These are phyloP conservation scores for Hyaloscypha finlandica DNA, from an alignment of 495 filamentous ascomycete genomes.

Conservation along the genomic window DNA sequence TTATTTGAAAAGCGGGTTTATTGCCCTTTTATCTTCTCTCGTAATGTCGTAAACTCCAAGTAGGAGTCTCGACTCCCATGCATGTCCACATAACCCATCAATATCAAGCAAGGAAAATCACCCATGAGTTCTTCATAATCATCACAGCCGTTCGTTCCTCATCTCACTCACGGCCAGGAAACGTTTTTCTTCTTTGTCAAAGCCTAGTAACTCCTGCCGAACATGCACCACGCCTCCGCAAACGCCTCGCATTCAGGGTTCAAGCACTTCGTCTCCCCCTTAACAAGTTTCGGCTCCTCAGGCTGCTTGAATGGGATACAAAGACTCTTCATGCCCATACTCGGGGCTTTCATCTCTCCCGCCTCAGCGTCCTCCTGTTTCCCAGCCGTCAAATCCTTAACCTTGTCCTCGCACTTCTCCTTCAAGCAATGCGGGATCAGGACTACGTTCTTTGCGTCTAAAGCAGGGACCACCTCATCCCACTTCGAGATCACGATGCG, in stretches of 20 bases:
- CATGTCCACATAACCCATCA: neutral
- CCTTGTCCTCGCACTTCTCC: conserved; percentile 85
- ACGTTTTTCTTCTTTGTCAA: neutral
- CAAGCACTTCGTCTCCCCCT: conserved; percentile 83
- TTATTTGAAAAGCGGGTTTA: neutral
- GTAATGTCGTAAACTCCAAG: neutral
- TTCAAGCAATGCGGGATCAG: conserved; percentile 82
- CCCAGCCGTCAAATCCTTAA: conserved; percentile 85
- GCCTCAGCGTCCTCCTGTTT: conserved; percentile 66
- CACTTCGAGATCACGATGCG: conserved; percentile 79
- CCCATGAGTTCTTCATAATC: conserved; percentile 12
- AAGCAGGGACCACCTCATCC: conserved; percentile 83
- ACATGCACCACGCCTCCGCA: conserved; percentile 85
- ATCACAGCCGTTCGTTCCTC: conserved; percentile 12
- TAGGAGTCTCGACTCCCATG: neutral
- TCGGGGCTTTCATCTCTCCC: conserved; percentile 78
- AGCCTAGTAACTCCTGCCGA: conserved; percentile 66
- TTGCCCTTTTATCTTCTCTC: neutral
- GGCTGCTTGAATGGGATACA: conserved; percentile 99
- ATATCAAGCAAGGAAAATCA: neutral
- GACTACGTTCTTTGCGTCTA: conserved; percentile 89
- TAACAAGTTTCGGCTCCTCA: conserved; percentile 59
- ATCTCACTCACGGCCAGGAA: neutral
- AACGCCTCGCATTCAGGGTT: conserved; percentile 76
- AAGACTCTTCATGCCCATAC: conserved; percentile 95